Evolutionary conservation across 1,284 basidiomycete genomes (phyloP).

Genomic region (Austroboletus novae-zelandiae): DNA sequence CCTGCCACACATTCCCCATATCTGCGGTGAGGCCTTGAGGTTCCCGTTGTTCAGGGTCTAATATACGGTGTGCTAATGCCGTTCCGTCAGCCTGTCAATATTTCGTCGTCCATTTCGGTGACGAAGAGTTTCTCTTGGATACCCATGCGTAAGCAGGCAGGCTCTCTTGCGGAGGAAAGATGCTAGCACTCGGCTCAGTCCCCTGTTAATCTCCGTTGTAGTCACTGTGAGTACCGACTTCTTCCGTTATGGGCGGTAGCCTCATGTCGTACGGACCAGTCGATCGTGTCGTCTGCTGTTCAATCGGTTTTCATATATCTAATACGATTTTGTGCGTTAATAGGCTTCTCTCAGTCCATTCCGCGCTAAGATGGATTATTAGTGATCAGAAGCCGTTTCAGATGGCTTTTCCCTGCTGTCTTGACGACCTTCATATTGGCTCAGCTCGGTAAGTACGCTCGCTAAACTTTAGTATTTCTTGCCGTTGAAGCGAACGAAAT

Average conservation of each 20-base stretch:
- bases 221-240: conserved; percentile 19
- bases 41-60: neutral
- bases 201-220: conserved; percentile 21
- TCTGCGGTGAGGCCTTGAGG: conserved; percentile 14
- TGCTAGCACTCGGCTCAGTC: conserved; percentile 15
- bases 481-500: conserved; percentile 7
- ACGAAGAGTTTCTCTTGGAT: conserved; percentile 10
- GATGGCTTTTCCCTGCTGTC: conserved; percentile 18
- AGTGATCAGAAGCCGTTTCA: conserved; percentile 16
- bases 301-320: conserved; percentile 29
- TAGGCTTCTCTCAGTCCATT: neutral
- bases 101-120: conserved; percentile 24
- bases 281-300: conserved; percentile 19
- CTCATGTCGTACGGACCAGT: conserved; percentile 18
- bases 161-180: conserved; percentile 1
- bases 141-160: conserved; percentile 21
- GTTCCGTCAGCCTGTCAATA: conserved; percentile 21
- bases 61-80: conserved; percentile 4
- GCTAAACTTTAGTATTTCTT: neutral
- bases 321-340: conserved; percentile 23
- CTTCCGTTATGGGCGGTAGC: neutral
- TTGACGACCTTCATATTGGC: conserved; percentile 20
- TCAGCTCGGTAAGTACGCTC: conserved; percentile 14
- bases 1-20: conserved; percentile 19
- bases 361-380: neutral